Evolutionary conservation across 169 alveolate genomes (phyloP).

Genomic region (Eimeria brunetti): DNA sequence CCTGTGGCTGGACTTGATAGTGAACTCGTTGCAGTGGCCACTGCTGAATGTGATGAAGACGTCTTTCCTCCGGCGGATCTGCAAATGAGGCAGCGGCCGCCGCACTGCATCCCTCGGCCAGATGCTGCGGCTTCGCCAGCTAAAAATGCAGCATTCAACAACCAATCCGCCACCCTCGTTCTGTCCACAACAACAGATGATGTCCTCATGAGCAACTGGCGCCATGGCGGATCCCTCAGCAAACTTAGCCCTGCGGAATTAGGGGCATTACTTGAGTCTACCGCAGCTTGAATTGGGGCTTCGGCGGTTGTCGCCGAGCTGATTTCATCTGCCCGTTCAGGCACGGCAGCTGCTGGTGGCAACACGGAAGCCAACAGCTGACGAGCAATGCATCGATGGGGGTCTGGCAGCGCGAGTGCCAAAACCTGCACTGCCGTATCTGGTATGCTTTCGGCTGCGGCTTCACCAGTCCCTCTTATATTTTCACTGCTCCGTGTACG

Average conservation of each 20-base stretch:
- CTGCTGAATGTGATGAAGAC: background rate
- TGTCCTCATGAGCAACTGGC: constrained; percentile 6
- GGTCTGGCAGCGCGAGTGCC: constrained; percentile 56
- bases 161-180: constrained; percentile 43
- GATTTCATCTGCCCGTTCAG: background rate
- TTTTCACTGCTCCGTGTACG: background rate
- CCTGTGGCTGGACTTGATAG: background rate
- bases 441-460: background rate
- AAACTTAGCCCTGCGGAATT: background rate
- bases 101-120: constrained; percentile 41
- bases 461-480: background rate
- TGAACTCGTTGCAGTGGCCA: background rate
- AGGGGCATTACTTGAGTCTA: background rate
- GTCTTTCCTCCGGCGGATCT: background rate
- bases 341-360: background rate
- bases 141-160: constrained; percentile 48
- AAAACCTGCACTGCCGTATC: background rate
- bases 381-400: constrained; percentile 50
- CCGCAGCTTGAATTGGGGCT: background rate
- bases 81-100: constrained; percentile 52
- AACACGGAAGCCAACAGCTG: constrained; percentile 49
- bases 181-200: constrained; percentile 27
- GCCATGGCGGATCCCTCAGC: constrained; percentile 38
- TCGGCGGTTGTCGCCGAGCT: background rate
- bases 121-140: constrained; percentile 58